Base-by-base conservation (phyloP, 2,329 filamentous ascomycete genomes). In the Diaporthe amygdali region DNA sequence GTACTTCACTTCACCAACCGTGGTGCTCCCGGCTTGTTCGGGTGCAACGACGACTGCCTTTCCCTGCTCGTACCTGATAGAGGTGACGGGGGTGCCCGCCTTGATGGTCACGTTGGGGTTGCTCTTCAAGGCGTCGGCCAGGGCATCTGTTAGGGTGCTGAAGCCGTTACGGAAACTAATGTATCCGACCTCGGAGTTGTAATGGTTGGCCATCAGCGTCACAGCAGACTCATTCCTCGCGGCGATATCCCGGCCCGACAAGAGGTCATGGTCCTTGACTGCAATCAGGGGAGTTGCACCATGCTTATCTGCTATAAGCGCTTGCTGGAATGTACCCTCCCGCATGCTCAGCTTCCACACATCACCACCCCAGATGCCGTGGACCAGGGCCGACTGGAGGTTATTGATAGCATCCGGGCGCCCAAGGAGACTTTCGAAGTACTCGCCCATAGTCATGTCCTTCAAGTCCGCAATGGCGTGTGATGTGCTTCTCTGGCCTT, bases 291-390 rank as follows among this genome's bases (percentile, higher is more conserved):
- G 71, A 39, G 25, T 17, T 49, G 59, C 27, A 66, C 59, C 67
- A 70, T 74, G 7, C 20, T 54, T 34, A 5, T 77, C 73, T 72
- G 91, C 88, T 69, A 87, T 81, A n/a, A 86, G 74, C 77, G 85
- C 85, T 0, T 84, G 70, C 32, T 81, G 75, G 12, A 91, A 82
- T 47, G 92, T 78, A 49, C 93, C 84, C 64, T 89, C 90, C 75
- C 90, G 90, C 59, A 90, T 90, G 80, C 95, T 97, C 64, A 98
- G 84, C 78, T 92, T 88, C 79, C 93, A 90, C 59, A 97, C 90
- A 81, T 98, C 93, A 6, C 96, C 96, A 27, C 95, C 96, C 80
- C 97, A 97, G 71, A 98, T 94, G 51, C 96, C 96, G 81, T 98
- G 96, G 67, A 94, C 77, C 78, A 91, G 83, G 66, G 92, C 94